phyloP scores from a whole-genome alignment of 257 asterid genomes.

The Cynanchum wilfordii region DNA sequence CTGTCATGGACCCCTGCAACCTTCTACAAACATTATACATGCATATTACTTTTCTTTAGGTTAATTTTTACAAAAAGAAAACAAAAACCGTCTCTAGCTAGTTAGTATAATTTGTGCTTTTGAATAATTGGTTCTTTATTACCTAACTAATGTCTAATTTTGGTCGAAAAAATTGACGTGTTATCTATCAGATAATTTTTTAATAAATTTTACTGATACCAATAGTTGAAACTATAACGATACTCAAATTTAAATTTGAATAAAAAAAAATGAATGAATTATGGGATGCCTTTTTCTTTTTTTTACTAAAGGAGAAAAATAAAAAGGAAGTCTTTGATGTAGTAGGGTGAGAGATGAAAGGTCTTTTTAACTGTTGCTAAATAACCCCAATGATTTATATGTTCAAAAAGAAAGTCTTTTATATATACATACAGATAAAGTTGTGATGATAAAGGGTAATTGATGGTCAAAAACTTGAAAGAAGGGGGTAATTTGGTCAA shows the following conservation, averaged over 20 bases:
- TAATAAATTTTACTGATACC: no score
- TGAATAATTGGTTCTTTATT: no score
- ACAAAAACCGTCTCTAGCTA: no score
- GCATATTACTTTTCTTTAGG: neutral
- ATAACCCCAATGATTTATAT: neutral
- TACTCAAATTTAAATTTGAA: no score
- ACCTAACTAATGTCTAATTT: no score
- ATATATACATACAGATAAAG: neutral
- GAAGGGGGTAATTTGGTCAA: neutral
- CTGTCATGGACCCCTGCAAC: neutral
- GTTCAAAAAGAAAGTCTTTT: neutral
- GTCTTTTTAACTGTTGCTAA: neutral
- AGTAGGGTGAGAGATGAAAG: neutral
- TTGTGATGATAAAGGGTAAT: neutral
- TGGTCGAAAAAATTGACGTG: no score
- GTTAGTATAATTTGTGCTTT: no score
- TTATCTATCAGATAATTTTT: no score
- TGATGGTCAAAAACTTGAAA: neutral
- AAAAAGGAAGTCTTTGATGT: neutral
- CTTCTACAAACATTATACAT: neutral
- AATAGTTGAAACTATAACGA: no score
- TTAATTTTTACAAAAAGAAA: no score
- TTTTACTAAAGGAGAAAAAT: no score
- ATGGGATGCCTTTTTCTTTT: no score
- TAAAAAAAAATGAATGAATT: neutral